These are phyloP conservation scores for Mrakia gelida DNA, from an alignment of 768 basidiomycete genomes.

Conservation along the genomic window DNA sequence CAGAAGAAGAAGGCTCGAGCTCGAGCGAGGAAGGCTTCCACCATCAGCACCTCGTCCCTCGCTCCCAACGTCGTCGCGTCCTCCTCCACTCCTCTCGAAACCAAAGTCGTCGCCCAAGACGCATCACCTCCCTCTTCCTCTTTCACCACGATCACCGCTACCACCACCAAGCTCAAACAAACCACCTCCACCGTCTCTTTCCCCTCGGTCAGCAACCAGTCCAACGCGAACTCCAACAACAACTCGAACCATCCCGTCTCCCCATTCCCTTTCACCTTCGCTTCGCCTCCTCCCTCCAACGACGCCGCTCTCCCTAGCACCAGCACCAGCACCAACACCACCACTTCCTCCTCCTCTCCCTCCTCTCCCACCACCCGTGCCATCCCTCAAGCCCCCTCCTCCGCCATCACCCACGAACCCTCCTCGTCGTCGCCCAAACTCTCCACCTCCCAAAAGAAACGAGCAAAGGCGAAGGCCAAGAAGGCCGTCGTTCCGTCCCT, in stretches of 20 bases:
- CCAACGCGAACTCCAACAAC: too few species aligned
- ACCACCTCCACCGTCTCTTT: neutral
- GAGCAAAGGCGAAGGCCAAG: neutral
- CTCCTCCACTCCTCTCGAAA: neutral
- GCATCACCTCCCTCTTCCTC: neutral
- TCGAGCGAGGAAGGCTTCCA: slow-evolving; percentile 5
- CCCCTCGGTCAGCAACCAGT: neutral
- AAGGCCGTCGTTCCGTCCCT: neutral
- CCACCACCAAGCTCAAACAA: neutral
- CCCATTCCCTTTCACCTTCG: neutral
- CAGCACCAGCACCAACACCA: too few species aligned
- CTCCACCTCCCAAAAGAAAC: neutral
- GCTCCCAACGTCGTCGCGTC: neutral
- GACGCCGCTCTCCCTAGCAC: neutral
- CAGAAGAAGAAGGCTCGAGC: neutral
- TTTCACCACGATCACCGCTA: neutral
- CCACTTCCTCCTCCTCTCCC: neutral
- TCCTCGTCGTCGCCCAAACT: neutral
- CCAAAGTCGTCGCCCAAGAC: neutral
- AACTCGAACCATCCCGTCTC: neutral
- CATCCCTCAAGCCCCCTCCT: too few species aligned
- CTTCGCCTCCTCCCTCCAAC: neutral
- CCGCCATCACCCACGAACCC: too few species aligned
- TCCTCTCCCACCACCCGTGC: neutral
- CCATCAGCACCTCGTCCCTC: neutral